Conservation (phyloP, 257 asterid genomes). For the Cruciata laevipes region DNA sequence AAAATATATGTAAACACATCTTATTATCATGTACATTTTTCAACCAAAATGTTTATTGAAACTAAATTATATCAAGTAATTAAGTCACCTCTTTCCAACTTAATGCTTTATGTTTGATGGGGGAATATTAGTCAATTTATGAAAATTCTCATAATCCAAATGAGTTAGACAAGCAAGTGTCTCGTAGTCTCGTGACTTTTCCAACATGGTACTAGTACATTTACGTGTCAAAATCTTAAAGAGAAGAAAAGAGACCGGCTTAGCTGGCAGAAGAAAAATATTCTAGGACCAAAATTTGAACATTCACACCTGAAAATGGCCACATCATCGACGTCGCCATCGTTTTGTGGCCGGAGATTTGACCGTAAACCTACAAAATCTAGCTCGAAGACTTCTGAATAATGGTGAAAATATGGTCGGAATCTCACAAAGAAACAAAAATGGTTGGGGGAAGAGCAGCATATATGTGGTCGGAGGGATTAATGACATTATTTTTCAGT, state of each 20-base stretch:
- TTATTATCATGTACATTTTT: too few species aligned
- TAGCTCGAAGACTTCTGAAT: neutral
- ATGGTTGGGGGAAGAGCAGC: slow-evolving; percentile 3
- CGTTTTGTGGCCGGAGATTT: slow-evolving; percentile 12
- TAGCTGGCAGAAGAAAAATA: neutral
- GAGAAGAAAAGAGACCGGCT: neutral
- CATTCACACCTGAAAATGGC: neutral
- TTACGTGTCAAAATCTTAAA: neutral
- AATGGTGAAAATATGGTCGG: neutral
- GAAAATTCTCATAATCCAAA: neutral
- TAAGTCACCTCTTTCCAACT: too few species aligned
- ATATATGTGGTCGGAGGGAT: neutral
- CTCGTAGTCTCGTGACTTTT: neutral
- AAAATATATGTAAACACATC: too few species aligned
- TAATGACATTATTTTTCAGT: too few species aligned
- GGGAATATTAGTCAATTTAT: neutral
- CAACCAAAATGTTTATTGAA: too few species aligned
- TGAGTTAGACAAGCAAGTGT: neutral
- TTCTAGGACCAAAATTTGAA: neutral
- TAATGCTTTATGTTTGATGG: too few species aligned
- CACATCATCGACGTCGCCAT: neutral
- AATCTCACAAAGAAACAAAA: neutral
- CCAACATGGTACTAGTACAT: neutral
- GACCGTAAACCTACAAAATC: slow-evolving; percentile 1
- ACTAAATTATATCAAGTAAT: too few species aligned